Percentiles rank a stretch among this genome's conserved stretches.
phyloP scores from a whole-genome alignment of 73 alveolate genomes.

The Stentor coeruleus region DNA sequence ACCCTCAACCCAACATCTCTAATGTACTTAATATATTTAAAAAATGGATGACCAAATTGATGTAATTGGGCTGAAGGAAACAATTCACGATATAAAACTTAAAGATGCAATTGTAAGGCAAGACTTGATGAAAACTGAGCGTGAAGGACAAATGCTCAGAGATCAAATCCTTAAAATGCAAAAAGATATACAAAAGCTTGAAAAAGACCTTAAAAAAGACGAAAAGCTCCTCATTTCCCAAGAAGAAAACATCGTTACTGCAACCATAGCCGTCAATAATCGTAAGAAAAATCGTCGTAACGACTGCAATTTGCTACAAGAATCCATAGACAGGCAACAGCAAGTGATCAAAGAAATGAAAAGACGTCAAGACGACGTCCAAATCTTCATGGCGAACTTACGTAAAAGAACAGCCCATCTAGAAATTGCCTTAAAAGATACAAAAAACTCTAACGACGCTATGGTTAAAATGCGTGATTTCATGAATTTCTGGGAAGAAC shows the following conservation, averaged over 20 bases:
- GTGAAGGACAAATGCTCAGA: not conserved
- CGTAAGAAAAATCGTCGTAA: not conserved
- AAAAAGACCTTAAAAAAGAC: not conserved
- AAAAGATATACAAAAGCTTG: not conserved
- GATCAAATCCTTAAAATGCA: not conserved
- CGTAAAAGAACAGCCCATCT: not conserved
- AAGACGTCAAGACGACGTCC: not conserved
- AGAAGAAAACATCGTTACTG: conserved; percentile 14
- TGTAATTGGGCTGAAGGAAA: not conserved
- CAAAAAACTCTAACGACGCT: not conserved
- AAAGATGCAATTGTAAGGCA: conserved; percentile 22
- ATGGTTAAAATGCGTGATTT: conserved; percentile 7
- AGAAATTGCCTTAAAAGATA: not conserved
- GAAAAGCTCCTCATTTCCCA: not conserved
- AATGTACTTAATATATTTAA: too few species aligned
- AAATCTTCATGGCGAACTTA: not conserved
- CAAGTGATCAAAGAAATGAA: not conserved
- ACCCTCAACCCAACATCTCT: too few species aligned
- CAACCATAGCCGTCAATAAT: not conserved
- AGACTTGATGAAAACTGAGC: not conserved
- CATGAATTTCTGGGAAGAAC: conserved; percentile 7
- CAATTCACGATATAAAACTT: conserved; percentile 4
- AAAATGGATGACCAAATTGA: too few species aligned
- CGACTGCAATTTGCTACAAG: not conserved
- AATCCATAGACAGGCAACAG: not conserved